A percentile compares a stretch with the other conserved stretches of the same genome.
Evolutionary conservation across 225 moss, liverwort and hornwort species (phyloP).

Genomic region (Physcomitrium patens): DNA sequence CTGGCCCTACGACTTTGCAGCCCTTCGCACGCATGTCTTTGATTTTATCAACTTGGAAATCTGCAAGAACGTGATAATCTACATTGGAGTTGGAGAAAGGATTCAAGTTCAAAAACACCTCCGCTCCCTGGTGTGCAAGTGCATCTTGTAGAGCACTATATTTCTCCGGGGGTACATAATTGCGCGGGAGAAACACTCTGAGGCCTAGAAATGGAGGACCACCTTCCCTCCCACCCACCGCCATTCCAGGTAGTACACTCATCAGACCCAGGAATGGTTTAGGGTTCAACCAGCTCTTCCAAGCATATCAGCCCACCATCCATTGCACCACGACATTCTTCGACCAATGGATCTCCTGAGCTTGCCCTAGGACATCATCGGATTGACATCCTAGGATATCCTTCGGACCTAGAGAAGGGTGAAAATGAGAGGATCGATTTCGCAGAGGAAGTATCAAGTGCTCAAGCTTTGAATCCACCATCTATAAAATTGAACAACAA

Average conservation of each 20-base stretch:
- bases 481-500: neutral
- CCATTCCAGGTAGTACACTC: conserved; percentile 30
- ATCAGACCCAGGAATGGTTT: conserved; percentile 21
- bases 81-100: conserved; percentile 46
- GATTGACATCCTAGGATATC: conserved; percentile 5
- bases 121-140: conserved; percentile 46
- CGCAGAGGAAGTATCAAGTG: neutral
- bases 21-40: conserved; percentile 54
- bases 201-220: conserved; percentile 46
- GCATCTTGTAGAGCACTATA: conserved; percentile 55
- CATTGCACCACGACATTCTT: conserved; percentile 6
- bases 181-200: conserved; percentile 56
- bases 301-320: conserved; percentile 10
- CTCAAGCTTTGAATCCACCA: neutral
- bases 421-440: neutral
- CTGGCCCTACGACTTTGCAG: conserved; percentile 54
- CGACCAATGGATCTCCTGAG: conserved; percentile 6
- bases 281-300: conserved; percentile 14
- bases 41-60: conserved; percentile 46
- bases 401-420: neutral
- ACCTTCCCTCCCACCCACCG: conserved; percentile 36
- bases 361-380: conserved; percentile 18
- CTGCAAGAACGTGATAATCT: conserved; percentile 55
- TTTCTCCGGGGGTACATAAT: conserved; percentile 55
- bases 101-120: conserved; percentile 47